Evolutionary conservation across 208 protist species (phyloP).

Genomic region (Trypanosoma brucei): DNA sequence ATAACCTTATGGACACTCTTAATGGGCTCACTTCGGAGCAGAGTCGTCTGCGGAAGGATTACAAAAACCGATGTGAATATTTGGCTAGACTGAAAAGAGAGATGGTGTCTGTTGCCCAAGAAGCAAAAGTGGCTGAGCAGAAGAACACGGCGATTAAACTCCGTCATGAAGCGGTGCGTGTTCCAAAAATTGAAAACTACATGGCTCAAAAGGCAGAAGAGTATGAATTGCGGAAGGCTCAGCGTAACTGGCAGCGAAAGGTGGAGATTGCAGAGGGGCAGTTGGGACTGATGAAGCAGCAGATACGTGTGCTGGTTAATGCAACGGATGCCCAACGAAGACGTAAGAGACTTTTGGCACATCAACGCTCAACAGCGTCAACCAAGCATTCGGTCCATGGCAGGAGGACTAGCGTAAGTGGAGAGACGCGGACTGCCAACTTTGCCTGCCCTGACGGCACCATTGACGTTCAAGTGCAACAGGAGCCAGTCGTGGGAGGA

Average conservation of each 20-base stretch:
- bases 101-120: constrained; percentile 54
- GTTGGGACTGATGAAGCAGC: constrained; percentile 55
- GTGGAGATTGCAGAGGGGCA: constrained; percentile 89
- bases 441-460: constrained; percentile 4
- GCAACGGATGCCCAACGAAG: constrained; percentile 20
- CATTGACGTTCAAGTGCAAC: constrained; percentile 6
- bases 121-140: constrained; percentile 58
- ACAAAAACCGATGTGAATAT: constrained; percentile 73
- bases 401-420: not conserved
- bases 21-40: constrained; percentile 85
- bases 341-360: constrained; percentile 5
- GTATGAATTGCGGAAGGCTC: constrained; percentile 83
- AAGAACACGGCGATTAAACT: constrained; percentile 70
- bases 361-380: constrained; percentile 2
- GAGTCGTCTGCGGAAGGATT: constrained; percentile 78
- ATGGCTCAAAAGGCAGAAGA: constrained; percentile 92
- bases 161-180: constrained; percentile 85
- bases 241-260: constrained; percentile 88
- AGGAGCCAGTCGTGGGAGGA: constrained; percentile 14
- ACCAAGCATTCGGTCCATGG: not conserved
- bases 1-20: constrained; percentile 83
- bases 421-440: not conserved
- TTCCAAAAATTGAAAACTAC: constrained; percentile 93
- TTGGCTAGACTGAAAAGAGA: constrained; percentile 57
- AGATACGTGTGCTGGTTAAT: constrained; percentile 31